Base-by-base conservation (phyloP, 345 rosid genomes). In the Raphanus sativus region DNA sequence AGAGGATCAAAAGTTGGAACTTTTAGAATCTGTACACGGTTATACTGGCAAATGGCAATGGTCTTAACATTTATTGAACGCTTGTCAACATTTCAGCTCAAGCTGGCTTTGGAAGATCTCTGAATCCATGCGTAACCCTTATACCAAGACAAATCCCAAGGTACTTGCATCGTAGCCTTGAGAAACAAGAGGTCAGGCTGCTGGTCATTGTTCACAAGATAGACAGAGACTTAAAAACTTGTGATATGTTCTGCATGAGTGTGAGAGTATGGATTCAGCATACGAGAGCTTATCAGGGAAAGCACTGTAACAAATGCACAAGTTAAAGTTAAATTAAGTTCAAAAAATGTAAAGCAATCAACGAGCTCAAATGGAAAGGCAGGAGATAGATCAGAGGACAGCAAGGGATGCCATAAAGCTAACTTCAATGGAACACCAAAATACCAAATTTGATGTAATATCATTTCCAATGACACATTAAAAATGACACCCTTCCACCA, bases 41-140 rank as follows among this genome's bases (percentile, higher is more conserved):
- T 29, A 2, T 52, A 61, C 17, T 66, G 50, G 8, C 24, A 50
- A 28, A 9, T 66, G 50, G 8, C 24, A 50, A 28, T 10, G 34
- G 6, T 34, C 32, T 62, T 30, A 69, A 3, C 58, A 24, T 1
- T 15, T 15, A 30, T 21, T 54, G 15, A 13, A 63, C 56, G 69
- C 33, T 10, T 32, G 8, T 61, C 86, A 92, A 97, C 93, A 89
- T 48, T 88, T 87, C 67, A 89, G 95, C 84, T 88, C 91, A 8
- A 90, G 81, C 0, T 92, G 85, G 83, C 90, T 60, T 77, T 87
- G 24, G 85, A 86, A 83, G 98, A 94, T 83, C n/a, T n/a, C 76
- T 94, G 7, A 94, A 92, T 83, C 97, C 97, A 34, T 92, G 95
- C 63, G 77, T 94, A 63, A 94, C 97, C 9, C 97, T 12, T 75